Evolutionary conservation across 257 asterid species (phyloP).

Genomic region (Cinchona pubescens): DNA sequence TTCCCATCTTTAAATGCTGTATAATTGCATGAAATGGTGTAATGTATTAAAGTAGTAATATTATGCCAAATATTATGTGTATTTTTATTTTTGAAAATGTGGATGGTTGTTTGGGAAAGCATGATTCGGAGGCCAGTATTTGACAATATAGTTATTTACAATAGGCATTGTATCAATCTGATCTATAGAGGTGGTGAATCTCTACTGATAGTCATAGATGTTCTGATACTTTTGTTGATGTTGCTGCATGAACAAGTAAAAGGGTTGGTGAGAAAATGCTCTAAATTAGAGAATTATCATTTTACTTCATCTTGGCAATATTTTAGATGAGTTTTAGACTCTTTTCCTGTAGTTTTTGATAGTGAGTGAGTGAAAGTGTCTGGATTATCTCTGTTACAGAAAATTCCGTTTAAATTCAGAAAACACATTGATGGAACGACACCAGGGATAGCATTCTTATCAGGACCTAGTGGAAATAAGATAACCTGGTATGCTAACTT

Average conservation of each 20-base stretch:
- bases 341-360: background rate
- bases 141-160: background rate
- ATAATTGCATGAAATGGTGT: background rate
- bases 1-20: background rate
- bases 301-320: background rate
- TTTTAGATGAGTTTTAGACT: background rate
- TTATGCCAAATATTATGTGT: background rate
- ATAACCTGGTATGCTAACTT: constrained; percentile 44
- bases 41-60: background rate
- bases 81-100: background rate
- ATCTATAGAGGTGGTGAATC: background rate
- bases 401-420: constrained; percentile 57
- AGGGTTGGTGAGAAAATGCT: background rate
- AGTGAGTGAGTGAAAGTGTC: constrained; percentile 3
- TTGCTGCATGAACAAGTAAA: background rate
- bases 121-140: background rate
- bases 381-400: constrained; percentile 39
- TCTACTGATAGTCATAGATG: background rate
- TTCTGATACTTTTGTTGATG: background rate
- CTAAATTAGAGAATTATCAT: background rate
- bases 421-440: constrained; percentile 41
- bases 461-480: constrained; percentile 57
- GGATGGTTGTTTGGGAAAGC: background rate
- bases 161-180: background rate
- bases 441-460: constrained; percentile 30